Evolutionary conservation across 2,329 filamentous ascomycete genomes (phyloP), one percentile per base, ranked within the genome.

Genomic region (Saccharata proteae): DNA sequence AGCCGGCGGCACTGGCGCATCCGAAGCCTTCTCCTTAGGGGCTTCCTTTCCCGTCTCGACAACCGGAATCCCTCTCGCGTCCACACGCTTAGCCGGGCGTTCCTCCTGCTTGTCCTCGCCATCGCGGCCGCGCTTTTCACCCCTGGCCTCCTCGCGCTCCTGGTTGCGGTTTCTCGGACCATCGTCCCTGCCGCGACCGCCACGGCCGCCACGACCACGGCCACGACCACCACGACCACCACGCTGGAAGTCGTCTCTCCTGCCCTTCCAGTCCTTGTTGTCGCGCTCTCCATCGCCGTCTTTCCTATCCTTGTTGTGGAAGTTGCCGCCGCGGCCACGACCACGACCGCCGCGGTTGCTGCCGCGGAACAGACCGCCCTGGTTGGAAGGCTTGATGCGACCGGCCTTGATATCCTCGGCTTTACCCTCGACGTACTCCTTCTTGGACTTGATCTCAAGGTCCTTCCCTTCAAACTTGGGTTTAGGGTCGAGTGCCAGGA

Each of bases 371-470:
- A 26, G 23, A 10, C 29, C 27, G 55, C 32, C 41, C 24, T 41
- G 24, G 16, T 43, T 40, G 22, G 46, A 49, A 8, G 51, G 46
- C 45, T 52, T 45, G 40, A 61, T 49, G 37, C 49, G 56, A 32
- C 57, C 55, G 6, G 58, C 54, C 29, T 52, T 49, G 42, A 64
- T 64, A 35, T 57, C 57, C 35, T 59, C 41, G 39, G 54, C 55
- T 52, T 67, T 66, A 48, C 51, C 53, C 34, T 60, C 54, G 43
- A 80, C 78, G 57, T 98, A 98, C 12, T 74, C 80, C 47, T 74
- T 72, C 76, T 98, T 98, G 58, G 74, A 77, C 74, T 83, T 86
- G 61, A 90, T 77, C 52, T 76, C 62, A 30, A 96, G 67, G 19
- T 83, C 76, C 43, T 81, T 67, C 30, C 70, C 85, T 56, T 93